Evolutionary conservation across 2,329 filamentous ascomycete species (phyloP), one percentile per base, ranked within the genome.

Genomic region (Cercospora brassicicola): DNA sequence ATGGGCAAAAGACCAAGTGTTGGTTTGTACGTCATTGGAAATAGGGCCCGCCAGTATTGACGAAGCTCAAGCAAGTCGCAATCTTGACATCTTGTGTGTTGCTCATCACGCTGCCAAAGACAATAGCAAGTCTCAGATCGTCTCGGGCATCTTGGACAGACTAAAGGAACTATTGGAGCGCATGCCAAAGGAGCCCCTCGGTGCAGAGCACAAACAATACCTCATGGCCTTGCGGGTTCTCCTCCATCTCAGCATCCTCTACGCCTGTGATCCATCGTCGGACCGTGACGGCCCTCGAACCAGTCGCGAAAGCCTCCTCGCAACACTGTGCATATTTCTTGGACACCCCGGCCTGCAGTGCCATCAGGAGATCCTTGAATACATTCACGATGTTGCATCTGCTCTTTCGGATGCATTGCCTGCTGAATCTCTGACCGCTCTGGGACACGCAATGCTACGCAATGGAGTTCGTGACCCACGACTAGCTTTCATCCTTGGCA

Each of bases 351-450:
- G 71, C 10, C 73, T 84, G n/a, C 78, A 79, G 61, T 65, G 68
- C 7, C 77, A 77, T 36, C 78, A 77, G 11, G 67, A 70, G 2
- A 78, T 78, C 4, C 73, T 78, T 1, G 80, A 83, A 66, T 78
- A 81, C 67, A 71, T 83, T 20, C 80, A 82, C 70, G 83, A 84
- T 67, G 77, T 83, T 6, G 78, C 81, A 15, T 76, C 79, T 1
- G 69, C 78, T 23, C 73, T 84, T 13, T 80, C 81, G 15, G 83
- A 84, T 64, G 72, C 70, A 42, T 69, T 84, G 4, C 76, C 81
- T 0, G 76, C 80, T 28, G 79, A 81, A 23, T 73, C 77, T 4
- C 78, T 82, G 13, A 73, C 72, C 11, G 64, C 57, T 18, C 60
- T 79, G 74, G 65, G 45, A 61, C 75, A 65, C 74, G 74, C 59